These are phyloP conservation scores for Prototheca cutis DNA, from an alignment of 163 green algal species.

Conservation along the genomic window DNA sequence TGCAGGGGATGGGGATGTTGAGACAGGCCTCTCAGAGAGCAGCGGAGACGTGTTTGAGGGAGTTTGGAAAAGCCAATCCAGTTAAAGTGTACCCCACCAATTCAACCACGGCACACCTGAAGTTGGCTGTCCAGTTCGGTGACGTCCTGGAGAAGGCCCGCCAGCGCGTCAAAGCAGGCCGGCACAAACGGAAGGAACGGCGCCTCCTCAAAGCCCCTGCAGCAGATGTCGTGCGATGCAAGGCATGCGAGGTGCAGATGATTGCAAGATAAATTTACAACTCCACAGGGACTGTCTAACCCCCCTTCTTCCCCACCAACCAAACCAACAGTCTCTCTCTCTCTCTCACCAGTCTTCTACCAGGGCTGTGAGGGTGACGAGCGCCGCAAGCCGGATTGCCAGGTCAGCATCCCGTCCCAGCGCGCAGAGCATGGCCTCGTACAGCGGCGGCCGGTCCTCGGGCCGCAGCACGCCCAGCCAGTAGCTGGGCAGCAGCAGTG, in stretches of 20 bases:
- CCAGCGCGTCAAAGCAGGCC: constrained; percentile 34
- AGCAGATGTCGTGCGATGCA: too few species aligned
- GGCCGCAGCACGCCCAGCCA: constrained; percentile 55
- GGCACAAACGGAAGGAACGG: constrained; percentile 38
- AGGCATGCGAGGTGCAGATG: too few species aligned
- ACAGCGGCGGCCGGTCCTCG: constrained; percentile 48
- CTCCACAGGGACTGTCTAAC: too few species aligned
- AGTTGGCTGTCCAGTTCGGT: constrained; percentile 74
- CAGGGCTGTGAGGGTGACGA: constrained; percentile 37
- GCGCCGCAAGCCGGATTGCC: constrained; percentile 38
- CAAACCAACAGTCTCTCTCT: too few species aligned
- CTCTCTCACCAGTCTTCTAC: constrained; percentile 66
- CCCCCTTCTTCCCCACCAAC: too few species aligned
- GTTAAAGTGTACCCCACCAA: too few species aligned
- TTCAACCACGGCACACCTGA: too few species aligned
- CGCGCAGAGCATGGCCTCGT: constrained; percentile 37
- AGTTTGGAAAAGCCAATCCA: too few species aligned
- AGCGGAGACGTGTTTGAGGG: too few species aligned
- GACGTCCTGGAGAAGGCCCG: constrained; percentile 25
- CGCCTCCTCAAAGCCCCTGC: constrained; percentile 44
- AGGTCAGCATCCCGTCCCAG: constrained; percentile 39
- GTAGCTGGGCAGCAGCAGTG: constrained; percentile 49
- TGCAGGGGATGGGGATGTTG: background rate
- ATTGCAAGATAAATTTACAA: too few species aligned
- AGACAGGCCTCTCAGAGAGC: too few species aligned